phyloP scores from a whole-genome alignment of 371 early-diverging fungal species.

The Saksenaea vasiformis region DNA sequence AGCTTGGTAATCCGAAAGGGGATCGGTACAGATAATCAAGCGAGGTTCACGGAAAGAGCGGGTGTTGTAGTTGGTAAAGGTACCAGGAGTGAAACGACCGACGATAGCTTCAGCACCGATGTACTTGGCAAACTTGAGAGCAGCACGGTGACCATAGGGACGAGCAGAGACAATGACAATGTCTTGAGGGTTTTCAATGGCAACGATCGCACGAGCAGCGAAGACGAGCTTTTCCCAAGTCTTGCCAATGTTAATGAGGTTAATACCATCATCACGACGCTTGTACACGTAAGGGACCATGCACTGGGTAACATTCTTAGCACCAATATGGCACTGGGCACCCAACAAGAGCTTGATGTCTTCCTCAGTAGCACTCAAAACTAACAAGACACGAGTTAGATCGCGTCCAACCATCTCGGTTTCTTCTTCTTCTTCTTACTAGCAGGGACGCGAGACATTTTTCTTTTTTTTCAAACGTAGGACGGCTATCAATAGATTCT shows the following conservation, averaged over 20 bases:
- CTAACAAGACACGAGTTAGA: constrained; percentile 9
- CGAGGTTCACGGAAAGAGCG: constrained; percentile 98
- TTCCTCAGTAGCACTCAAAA: constrained; percentile 78
- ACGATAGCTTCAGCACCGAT: constrained; percentile 97
- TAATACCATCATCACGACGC: constrained; percentile 92
- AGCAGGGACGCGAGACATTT: constrained; percentile 5
- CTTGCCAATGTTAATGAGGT: constrained; percentile 98
- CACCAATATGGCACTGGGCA: constrained; percentile 91
- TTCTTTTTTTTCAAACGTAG: constrained; percentile 1
- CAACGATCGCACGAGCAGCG: constrained; percentile 97
- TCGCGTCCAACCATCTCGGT: background rate
- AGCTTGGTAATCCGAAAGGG: constrained; percentile 98
- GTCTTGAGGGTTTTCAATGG: constrained; percentile 95
- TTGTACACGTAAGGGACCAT: constrained; percentile 94
- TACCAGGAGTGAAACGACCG: constrained; percentile 99
- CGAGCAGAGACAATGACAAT: constrained; percentile 96
- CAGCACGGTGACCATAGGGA: constrained; percentile 98
- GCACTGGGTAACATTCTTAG: constrained; percentile 87
- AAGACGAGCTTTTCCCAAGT: constrained; percentile 99
- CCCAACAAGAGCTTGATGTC: constrained; percentile 92
- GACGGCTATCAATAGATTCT: constrained; percentile 7
- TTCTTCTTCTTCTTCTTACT: background rate
- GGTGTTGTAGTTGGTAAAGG: constrained; percentile 99
- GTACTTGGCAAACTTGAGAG: constrained; percentile 97
- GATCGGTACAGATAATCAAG: constrained; percentile 97